Evolutionary conservation across 2,329 filamentous ascomycete genomes (phyloP).

Genomic region (Pyricularia pennisetigena): DNA sequence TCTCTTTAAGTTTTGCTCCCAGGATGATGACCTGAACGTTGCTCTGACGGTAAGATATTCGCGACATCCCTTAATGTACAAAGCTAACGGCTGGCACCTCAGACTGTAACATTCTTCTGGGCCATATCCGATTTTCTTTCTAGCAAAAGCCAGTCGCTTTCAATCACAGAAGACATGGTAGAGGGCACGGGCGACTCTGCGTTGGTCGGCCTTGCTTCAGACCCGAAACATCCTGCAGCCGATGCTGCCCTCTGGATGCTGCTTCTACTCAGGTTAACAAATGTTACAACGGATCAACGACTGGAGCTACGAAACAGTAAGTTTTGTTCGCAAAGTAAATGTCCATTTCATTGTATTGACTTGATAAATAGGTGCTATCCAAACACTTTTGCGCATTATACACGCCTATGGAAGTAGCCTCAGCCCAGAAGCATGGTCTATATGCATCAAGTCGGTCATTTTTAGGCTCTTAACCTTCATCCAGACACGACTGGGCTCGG

Average conservation of each 20-base stretch:
- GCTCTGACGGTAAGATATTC: slow-evolving; percentile 62
- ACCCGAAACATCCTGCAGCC: slow-evolving; percentile 49
- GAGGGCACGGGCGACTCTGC: slow-evolving; percentile 44
- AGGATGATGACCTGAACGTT: slow-evolving; percentile 89
- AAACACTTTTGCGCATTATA: slow-evolving; percentile 84
- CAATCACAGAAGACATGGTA: slow-evolving; percentile 47
- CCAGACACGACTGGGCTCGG: slow-evolving; percentile 40
- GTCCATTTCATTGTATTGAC: background rate
- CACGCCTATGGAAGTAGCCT: slow-evolving; percentile 82
- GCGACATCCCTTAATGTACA: slow-evolving; percentile 4
- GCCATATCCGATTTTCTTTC: slow-evolving; percentile 83
- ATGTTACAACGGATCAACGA: slow-evolving; percentile 60
- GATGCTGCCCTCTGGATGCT: slow-evolving; percentile 71
- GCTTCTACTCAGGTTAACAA: slow-evolving; percentile 59
- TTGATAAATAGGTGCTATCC: slow-evolving; percentile 55
- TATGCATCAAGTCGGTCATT: slow-evolving; percentile 72
- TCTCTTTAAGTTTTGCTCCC: slow-evolving; percentile 79
- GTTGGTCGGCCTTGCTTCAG: slow-evolving; percentile 46
- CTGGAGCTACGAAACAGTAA: slow-evolving; percentile 68
- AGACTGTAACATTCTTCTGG: slow-evolving; percentile 94
- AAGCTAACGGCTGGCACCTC: background rate
- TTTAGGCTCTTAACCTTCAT: slow-evolving; percentile 68
- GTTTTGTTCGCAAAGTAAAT: slow-evolving; percentile 9
- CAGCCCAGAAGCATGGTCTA: slow-evolving; percentile 68
- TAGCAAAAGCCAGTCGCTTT: slow-evolving; percentile 44